These are phyloP conservation scores for Suhomyces atakaporum DNA, from an alignment of 1,139 yeast species.

Conservation along the genomic window DNA sequence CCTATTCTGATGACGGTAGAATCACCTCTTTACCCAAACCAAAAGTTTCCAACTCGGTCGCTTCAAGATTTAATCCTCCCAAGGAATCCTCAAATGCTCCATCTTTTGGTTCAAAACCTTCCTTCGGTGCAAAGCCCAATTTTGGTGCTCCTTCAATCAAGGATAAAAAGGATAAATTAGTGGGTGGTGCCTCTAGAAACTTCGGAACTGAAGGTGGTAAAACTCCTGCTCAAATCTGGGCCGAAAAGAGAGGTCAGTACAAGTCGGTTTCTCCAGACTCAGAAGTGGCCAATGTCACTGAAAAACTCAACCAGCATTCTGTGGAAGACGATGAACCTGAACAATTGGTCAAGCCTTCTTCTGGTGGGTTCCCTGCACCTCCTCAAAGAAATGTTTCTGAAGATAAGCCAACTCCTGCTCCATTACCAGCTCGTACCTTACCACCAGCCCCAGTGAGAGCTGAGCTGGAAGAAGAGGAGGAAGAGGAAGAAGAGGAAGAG, in stretches of 20 bases:
- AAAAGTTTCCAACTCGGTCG: conserved; percentile 53
- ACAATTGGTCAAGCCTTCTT: conserved; percentile 16
- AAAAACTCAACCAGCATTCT: conserved; percentile 16
- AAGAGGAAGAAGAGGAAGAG: conserved; percentile 20
- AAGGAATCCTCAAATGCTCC: too few relatives aligned
- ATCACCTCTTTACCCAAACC: conserved; percentile 68
- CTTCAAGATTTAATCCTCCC: conserved; percentile 46
- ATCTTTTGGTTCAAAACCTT: conserved; percentile 28
- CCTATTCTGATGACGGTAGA: conserved; percentile 49
- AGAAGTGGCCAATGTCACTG: conserved; percentile 14
- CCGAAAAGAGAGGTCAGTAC: conserved; percentile 77
- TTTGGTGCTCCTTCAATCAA: conserved; percentile 31
- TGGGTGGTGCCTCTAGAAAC: conserved; percentile 67
- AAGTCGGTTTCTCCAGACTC: conserved; percentile 41
- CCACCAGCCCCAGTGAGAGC: conserved; percentile 20
- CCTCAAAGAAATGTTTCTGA: conserved; percentile 6
- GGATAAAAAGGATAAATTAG: conserved; percentile 44
- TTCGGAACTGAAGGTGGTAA: conserved; percentile 77
- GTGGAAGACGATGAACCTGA: conserved; percentile 24
- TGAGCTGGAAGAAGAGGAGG: conserved; percentile 20
- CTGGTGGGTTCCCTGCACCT: conserved; percentile 7
- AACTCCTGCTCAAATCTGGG: conserved; percentile 96
- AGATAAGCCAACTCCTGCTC: conserved; percentile 22
- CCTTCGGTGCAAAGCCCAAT: conserved; percentile 58
- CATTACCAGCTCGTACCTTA: conserved; percentile 28